A percentile compares a stretch with the other conserved stretches of the same genome.
phyloP scores from a whole-genome alignment of 768 basidiomycete genomes.

The Cystoderma amianthinum region DNA sequence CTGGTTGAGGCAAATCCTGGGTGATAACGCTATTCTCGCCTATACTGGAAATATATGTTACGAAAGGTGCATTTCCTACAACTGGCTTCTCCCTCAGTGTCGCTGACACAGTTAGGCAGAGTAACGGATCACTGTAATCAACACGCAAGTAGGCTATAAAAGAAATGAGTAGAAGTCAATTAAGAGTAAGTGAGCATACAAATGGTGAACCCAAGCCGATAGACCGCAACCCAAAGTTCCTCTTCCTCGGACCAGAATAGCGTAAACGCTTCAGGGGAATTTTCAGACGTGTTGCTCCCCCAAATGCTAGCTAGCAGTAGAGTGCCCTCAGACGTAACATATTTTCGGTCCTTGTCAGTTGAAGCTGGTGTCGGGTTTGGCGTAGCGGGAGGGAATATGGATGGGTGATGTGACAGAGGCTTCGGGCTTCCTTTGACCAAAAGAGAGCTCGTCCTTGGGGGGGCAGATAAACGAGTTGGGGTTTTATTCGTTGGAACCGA shows the following conservation, averaged over 20 bases:
- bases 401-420: slow-evolving; percentile 41
- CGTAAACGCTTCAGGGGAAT: slow-evolving; percentile 49
- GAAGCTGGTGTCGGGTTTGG: slow-evolving; percentile 80
- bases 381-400: slow-evolving; percentile 75
- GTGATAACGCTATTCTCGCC: too few species aligned
- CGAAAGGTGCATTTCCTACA: slow-evolving; percentile 9
- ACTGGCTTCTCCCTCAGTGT: slow-evolving; percentile 81
- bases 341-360: slow-evolving; percentile 65
- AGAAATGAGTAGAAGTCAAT: slow-evolving; percentile 6
- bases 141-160: slow-evolving; percentile 67
- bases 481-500: slow-evolving; percentile 30
- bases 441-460: slow-evolving; percentile 43
- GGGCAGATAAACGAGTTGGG: slow-evolving; percentile 32
- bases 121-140: slow-evolving; percentile 61
- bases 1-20: too few species aligned
- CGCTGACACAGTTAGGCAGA: slow-evolving; percentile 80
- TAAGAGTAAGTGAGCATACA: slow-evolving; percentile 40
- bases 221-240: slow-evolving; percentile 72
- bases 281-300: slow-evolving; percentile 50
- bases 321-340: slow-evolving; percentile 74
- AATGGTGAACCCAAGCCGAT: slow-evolving; percentile 69
- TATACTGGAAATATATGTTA: background rate
- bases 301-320: slow-evolving; percentile 65
- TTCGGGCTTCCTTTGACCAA: slow-evolving; percentile 24
- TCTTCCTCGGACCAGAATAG: slow-evolving; percentile 60